phyloP scores from a whole-genome alignment of 2,329 filamentous ascomycete genomes.

The Meredithiella fracta region DNA sequence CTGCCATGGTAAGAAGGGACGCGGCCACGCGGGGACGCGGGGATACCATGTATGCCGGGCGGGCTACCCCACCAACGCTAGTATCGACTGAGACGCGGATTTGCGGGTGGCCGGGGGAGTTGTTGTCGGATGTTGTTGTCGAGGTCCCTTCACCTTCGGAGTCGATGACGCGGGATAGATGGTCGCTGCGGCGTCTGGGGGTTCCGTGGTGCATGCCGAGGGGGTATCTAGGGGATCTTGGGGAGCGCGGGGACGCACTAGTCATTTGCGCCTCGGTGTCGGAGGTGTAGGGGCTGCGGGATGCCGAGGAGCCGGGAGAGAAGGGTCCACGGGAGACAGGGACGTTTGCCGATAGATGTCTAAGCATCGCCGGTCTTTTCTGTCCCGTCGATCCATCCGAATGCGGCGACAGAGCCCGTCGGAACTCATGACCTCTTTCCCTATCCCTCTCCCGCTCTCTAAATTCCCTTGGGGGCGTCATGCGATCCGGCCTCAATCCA shows the following conservation, averaged over 20 bases:
- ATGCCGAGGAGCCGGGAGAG: conserved; percentile 5
- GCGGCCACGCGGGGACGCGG: conserved; percentile 5
- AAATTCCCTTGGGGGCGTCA: not conserved
- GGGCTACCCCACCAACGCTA: not conserved
- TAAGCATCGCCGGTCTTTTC: conserved; percentile 7
- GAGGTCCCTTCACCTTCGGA: not conserved
- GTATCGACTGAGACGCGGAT: conserved; percentile 9
- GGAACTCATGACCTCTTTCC: not conserved
- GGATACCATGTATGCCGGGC: conserved; percentile 2
- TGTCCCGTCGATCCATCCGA: not conserved
- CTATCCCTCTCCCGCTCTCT: not conserved
- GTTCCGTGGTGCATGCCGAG: not conserved
- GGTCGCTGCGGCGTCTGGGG: conserved; percentile 2
- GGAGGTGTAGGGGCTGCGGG: not conserved
- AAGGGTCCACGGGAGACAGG: conserved; percentile 6
- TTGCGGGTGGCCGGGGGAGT: not conserved
- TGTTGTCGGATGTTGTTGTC: not conserved
- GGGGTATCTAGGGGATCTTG: conserved; percentile 3
- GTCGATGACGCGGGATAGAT: not conserved
- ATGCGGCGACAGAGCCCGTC: not conserved
- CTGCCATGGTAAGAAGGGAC: conserved; percentile 1
- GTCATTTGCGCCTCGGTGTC: conserved; percentile 1
- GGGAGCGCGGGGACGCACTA: not conserved
- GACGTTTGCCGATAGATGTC: conserved; percentile 9
- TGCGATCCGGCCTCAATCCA: not conserved